phyloP scores from a whole-genome alignment of 208 protist genomes.

The Leishmania major region DNA sequence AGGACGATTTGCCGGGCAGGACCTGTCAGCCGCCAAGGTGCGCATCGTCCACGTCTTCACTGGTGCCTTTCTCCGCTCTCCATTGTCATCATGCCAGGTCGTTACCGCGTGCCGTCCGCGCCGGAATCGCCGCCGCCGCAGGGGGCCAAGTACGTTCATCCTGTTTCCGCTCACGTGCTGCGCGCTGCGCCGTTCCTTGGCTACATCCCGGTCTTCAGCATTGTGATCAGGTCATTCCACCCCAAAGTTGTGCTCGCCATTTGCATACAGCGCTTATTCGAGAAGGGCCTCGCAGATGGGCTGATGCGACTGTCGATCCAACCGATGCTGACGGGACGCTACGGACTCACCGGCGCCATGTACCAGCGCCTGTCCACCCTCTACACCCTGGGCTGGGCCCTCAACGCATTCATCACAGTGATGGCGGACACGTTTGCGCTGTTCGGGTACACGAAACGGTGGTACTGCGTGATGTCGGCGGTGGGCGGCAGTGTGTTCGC shows the following conservation, averaged over 20 bases:
- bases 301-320: conserved; percentile 45
- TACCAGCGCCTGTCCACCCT: conserved; percentile 65
- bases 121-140: not conserved
- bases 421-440: conserved; percentile 67
- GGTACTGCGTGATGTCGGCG: conserved; percentile 61
- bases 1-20: too few species aligned
- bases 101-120: not conserved
- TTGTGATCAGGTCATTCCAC: conserved; percentile 41
- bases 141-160: conserved; percentile 23
- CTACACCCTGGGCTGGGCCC: conserved; percentile 57
- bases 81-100: conserved; percentile 2
- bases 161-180: conserved; percentile 26
- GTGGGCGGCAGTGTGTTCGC: conserved; percentile 53
- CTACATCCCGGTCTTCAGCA: conserved; percentile 55
- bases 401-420: conserved; percentile 69
- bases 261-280: conserved; percentile 52
- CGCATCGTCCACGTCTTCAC: not conserved
- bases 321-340: conserved; percentile 57
- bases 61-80: not conserved
- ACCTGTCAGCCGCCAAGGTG: not conserved
- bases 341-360: conserved; percentile 33
- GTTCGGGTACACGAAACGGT: conserved; percentile 77
- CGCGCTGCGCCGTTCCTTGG: conserved; percentile 17
- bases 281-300: conserved; percentile 58
- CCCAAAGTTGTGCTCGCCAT: conserved; percentile 49